Conservation (phyloP, 2,329 filamentous ascomycete species). For the Immersiporthe knoxdaviesiana region DNA sequence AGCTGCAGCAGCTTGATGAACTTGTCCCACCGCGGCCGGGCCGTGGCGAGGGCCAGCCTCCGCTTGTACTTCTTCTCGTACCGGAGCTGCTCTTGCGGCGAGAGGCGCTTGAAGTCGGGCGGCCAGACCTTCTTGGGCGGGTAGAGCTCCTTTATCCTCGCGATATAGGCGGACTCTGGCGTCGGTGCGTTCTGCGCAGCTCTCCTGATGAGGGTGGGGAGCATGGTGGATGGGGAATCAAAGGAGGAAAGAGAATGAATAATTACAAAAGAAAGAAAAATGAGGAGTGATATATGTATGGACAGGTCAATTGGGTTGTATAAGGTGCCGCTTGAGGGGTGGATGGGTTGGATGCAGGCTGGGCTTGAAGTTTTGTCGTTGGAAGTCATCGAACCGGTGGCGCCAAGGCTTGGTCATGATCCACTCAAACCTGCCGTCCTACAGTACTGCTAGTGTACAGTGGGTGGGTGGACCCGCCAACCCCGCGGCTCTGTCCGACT, state of each 20-base stretch:
- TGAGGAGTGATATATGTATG: neutral
- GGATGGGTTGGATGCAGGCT: neutral
- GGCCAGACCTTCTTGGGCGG: constrained; percentile 76
- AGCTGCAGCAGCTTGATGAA: constrained; percentile 68
- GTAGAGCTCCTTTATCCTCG: constrained; percentile 53
- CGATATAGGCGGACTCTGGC: constrained; percentile 22
- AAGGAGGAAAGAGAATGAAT: neutral
- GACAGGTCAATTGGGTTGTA: neutral
- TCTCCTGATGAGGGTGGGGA: constrained; percentile 50
- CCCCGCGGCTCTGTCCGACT: constrained; percentile 22
- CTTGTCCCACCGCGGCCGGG: constrained; percentile 67
- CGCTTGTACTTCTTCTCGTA: constrained; percentile 81
- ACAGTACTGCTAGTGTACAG: neutral
- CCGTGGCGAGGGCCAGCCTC: constrained; percentile 63
- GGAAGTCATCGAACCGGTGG: too few species aligned
- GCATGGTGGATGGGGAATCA: constrained; percentile 45
- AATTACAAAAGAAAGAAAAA: neutral
- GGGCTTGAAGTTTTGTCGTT: neutral
- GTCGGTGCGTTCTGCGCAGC: constrained; percentile 37
- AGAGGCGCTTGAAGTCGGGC: constrained; percentile 72
- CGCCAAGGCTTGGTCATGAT: neutral
- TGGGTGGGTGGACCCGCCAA: constrained; percentile 21
- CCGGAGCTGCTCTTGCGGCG: constrained; percentile 72
- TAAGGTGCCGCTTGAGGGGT: neutral
- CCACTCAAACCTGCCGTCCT: constrained; percentile 1